These are phyloP conservation scores for Fomitopsis betulina DNA, from an alignment of 1,284 basidiomycete genomes.

Conservation along the genomic window DNA sequence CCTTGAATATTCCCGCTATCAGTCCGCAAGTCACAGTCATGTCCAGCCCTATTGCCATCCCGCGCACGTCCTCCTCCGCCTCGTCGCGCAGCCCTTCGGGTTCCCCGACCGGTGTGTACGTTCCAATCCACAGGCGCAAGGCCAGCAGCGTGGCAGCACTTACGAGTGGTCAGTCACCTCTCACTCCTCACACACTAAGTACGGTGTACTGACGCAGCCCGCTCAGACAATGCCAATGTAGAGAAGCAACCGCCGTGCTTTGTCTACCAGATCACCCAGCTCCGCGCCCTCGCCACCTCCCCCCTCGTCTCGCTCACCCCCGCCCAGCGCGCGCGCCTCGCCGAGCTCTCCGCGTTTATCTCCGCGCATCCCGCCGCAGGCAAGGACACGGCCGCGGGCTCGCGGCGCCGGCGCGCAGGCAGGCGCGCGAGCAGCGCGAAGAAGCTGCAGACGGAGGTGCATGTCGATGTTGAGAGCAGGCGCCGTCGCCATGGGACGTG, in stretches of 20 bases:
- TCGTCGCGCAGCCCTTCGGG: constrained; percentile 12
- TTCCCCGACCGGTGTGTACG: constrained; percentile 16
- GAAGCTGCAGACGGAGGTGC: constrained; percentile 10
- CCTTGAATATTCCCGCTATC: not conserved
- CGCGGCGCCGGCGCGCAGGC: constrained; percentile 19
- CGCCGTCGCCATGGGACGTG: constrained; percentile 16
- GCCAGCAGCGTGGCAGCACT: constrained; percentile 1
- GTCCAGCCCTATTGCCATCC: constrained; percentile 26
- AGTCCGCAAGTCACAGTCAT: constrained; percentile 7
- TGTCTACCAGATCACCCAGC: constrained; percentile 18
- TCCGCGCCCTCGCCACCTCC: constrained; percentile 22
- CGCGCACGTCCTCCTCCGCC: constrained; percentile 6
- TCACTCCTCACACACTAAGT: not conserved
- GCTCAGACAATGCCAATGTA: not conserved
- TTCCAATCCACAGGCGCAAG: constrained; percentile 24
- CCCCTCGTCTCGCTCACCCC: constrained; percentile 11
- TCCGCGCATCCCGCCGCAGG: constrained; percentile 1
- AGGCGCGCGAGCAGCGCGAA: constrained; percentile 17
- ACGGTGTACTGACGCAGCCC: not conserved
- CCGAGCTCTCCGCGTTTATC: constrained; percentile 7
- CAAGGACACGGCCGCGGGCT: constrained; percentile 1
- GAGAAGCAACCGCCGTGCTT: not conserved
- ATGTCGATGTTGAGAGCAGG: constrained; percentile 17
- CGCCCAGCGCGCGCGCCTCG: constrained; percentile 13
- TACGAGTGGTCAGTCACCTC: not conserved